phyloP scores from a whole-genome alignment of 1,139 yeast species.

The Blastobotrys ciferrii region DNA sequence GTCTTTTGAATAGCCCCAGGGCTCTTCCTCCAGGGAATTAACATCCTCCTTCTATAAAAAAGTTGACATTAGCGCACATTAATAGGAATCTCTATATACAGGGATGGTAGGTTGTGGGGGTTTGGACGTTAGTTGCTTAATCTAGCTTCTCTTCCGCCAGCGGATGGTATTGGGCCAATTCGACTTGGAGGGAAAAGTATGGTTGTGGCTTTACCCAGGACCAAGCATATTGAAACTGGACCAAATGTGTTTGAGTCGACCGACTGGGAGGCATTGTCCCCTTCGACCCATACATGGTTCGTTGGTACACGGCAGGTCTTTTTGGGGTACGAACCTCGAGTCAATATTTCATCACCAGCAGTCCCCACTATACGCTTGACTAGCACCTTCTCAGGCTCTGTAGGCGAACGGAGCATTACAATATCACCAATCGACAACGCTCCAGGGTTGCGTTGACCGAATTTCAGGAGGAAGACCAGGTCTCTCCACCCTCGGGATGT shows the following conservation, averaged over 20 bases:
- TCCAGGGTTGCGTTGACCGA: slow-evolving; percentile 48
- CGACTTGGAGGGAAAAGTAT: slow-evolving; percentile 70
- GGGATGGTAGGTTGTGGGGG: no score
- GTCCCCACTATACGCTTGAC: slow-evolving; percentile 77
- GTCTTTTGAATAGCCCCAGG: no score
- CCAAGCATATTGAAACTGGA: slow-evolving; percentile 75
- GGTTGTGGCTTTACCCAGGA: slow-evolving; percentile 65
- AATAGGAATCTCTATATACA: neutral
- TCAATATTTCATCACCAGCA: slow-evolving; percentile 64
- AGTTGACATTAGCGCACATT: no score
- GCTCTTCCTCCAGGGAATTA: no score
- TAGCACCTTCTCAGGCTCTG: slow-evolving; percentile 66
- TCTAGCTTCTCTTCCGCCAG: slow-evolving; percentile 36
- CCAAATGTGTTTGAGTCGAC: slow-evolving; percentile 84
- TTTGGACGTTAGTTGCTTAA: slow-evolving; percentile 1
- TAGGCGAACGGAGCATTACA: slow-evolving; percentile 73
- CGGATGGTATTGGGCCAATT: slow-evolving; percentile 33
- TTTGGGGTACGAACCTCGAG: slow-evolving; percentile 65
- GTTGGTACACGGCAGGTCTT: slow-evolving; percentile 61
- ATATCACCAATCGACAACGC: slow-evolving; percentile 65
- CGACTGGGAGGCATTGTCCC: slow-evolving; percentile 79
- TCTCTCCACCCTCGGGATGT: slow-evolving; percentile 50
- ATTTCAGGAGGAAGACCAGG: slow-evolving; percentile 70
- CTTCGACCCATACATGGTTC: slow-evolving; percentile 91
- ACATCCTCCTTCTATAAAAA: no score